A percentile compares a stretch with the other conserved stretches of the same genome.
These are phyloP conservation scores for Phytophthora hybrid DNA, from an alignment of 352 stramenopile species.

Conservation along the genomic window DNA sequence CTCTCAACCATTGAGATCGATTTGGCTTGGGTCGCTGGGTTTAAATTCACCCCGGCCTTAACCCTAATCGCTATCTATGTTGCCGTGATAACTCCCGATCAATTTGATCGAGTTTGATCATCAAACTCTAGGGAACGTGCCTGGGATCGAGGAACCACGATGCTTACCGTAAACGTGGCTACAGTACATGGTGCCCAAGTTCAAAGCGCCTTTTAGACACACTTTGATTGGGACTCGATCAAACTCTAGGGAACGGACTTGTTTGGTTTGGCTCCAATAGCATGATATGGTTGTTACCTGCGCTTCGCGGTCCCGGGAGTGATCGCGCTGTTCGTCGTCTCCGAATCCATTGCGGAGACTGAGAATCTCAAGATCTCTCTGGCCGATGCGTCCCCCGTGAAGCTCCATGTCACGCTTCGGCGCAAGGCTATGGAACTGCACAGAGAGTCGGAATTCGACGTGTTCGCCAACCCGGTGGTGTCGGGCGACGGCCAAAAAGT, in stretches of 20 bases:
- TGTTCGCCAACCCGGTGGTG: constrained; percentile 38
- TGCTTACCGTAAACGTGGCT: neutral
- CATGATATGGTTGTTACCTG: neutral
- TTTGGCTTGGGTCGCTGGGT: no score
- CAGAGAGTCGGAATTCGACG: constrained; percentile 33
- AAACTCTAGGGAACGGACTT: no score
- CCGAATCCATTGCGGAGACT: neutral
- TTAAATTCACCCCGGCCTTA: no score
- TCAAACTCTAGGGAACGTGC: neutral
- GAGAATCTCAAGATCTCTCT: constrained; percentile 8
- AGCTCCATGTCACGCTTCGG: constrained; percentile 47
- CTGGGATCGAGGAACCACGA: constrained; percentile 6
- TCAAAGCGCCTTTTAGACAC: neutral
- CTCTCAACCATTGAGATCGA: no score
- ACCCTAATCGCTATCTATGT: no score
- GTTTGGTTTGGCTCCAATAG: no score
- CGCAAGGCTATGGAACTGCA: constrained; percentile 35
- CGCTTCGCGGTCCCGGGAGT: neutral
- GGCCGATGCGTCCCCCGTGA: constrained; percentile 34
- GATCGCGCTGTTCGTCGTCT: neutral
- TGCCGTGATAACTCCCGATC: no score
- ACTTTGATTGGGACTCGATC: neutral
- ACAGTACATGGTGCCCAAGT: neutral
- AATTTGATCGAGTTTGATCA: no score
- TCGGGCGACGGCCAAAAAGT: constrained; percentile 22